Percentiles rank a stretch among this genome's conserved stretches.
Conservation (phyloP, 1,284 basidiomycete genomes). For the Leccinum pallidistipes region DNA sequence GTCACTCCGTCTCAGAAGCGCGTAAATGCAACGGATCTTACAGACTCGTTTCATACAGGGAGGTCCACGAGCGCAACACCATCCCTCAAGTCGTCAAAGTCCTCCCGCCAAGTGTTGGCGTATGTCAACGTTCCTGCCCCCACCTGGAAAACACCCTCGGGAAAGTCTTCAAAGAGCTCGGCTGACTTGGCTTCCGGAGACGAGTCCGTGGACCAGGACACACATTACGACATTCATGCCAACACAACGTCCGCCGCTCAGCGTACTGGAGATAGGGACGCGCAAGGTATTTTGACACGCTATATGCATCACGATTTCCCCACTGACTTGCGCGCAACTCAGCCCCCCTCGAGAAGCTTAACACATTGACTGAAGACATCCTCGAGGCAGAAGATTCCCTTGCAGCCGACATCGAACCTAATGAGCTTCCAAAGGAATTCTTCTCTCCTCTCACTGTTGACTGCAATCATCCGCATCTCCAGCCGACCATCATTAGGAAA, state of each 20-base stretch:
- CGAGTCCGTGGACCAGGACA: slow-evolving; percentile 53
- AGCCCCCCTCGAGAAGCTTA: slow-evolving; percentile 77
- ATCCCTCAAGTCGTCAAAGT: slow-evolving; percentile 27
- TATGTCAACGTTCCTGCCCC: slow-evolving; percentile 60
- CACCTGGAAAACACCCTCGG: slow-evolving; percentile 44
- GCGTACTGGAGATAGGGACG: slow-evolving; percentile 73
- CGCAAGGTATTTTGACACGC: slow-evolving; percentile 49
- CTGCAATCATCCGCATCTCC: slow-evolving; percentile 57
- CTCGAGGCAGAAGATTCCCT: slow-evolving; percentile 88
- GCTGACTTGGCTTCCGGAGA: slow-evolving; percentile 38
- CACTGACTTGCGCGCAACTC: slow-evolving; percentile 8
- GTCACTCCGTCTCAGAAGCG: slow-evolving; percentile 54
- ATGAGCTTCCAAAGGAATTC: slow-evolving; percentile 60
- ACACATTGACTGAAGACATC: slow-evolving; percentile 75
- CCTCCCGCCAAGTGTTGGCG: slow-evolving; percentile 45
- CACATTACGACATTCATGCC: slow-evolving; percentile 27
- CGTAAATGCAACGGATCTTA: slow-evolving; percentile 32
- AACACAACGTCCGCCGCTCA: slow-evolving; percentile 49
- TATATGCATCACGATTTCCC: neutral
- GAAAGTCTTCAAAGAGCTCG: slow-evolving; percentile 29
- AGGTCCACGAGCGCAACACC: slow-evolving; percentile 26
- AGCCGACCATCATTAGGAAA: slow-evolving; percentile 62
- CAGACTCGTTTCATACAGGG: slow-evolving; percentile 1
- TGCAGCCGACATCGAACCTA: slow-evolving; percentile 57
- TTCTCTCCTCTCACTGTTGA: slow-evolving; percentile 66